phyloP scores from a whole-genome alignment of 1,284 basidiomycete species.

The Albatrellus sp. region DNA sequence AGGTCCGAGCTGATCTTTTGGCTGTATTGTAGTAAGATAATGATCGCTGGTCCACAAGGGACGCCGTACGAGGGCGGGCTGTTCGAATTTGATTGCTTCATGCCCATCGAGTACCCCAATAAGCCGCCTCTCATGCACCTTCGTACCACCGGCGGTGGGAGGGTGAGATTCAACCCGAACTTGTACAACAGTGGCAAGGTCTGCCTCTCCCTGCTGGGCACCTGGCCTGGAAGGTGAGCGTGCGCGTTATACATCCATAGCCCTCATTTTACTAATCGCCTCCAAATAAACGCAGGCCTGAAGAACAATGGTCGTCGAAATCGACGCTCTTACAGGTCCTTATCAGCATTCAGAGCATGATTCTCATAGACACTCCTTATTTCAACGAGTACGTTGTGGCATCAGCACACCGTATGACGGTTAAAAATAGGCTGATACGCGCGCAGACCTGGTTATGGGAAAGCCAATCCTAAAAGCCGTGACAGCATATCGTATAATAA shows the following conservation, averaged over 20 bases:
- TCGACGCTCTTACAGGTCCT: conserved; percentile 45
- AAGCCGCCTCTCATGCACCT: conserved; percentile 33
- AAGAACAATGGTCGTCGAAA: conserved; percentile 37
- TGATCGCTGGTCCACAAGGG: conserved; percentile 42
- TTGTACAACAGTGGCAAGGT: conserved; percentile 39
- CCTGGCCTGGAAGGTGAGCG: conserved; percentile 35
- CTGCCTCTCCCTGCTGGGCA: conserved; percentile 40
- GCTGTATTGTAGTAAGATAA: conserved; percentile 27
- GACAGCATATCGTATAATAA: conserved; percentile 33
- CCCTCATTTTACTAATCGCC: not conserved
- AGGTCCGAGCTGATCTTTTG: conserved; percentile 4
- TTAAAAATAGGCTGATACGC: not conserved
- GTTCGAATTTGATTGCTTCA: conserved; percentile 47
- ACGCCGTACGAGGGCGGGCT: conserved; percentile 42
- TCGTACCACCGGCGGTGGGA: conserved; percentile 37
- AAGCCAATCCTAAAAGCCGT: conserved; percentile 21
- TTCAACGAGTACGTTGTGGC: conserved; percentile 36
- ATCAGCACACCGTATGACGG: not conserved
- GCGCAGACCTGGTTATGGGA: conserved; percentile 31
- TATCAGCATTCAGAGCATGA: conserved; percentile 47
- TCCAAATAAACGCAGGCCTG: conserved; percentile 21
- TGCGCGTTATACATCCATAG: not conserved
- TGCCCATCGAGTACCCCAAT: conserved; percentile 37
- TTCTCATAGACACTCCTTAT: conserved; percentile 39
- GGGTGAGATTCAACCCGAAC: conserved; percentile 42